A percentile compares a stretch with the other conserved stretches of the same genome.
Evolutionary conservation across 768 basidiomycete species (phyloP).

Genomic region (Tremella fuciformis): DNA sequence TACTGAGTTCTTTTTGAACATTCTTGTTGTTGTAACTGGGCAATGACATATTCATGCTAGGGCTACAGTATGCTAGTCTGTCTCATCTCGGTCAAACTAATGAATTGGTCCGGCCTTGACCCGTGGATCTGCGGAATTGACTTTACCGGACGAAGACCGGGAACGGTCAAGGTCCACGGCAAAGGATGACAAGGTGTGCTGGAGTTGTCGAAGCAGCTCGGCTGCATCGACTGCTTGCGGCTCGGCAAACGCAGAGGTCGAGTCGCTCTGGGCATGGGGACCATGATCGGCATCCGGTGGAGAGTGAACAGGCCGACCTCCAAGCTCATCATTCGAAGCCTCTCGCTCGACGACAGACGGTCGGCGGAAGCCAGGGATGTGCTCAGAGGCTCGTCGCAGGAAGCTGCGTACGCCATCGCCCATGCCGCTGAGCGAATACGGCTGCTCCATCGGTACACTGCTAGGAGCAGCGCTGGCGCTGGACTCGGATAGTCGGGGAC

Average conservation of each 20-base stretch:
- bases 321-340: not conserved
- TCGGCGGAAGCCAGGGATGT: conserved; percentile 21
- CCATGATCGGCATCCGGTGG: not conserved
- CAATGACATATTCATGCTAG: too few relatives aligned
- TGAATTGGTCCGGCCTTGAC: not conserved
- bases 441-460: conserved; percentile 11
- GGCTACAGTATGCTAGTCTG: too few relatives aligned
- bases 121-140: not conserved
- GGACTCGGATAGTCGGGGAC: conserved; percentile 12
- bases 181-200: not conserved
- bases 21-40: too few relatives aligned
- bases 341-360: not conserved
- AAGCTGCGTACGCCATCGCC: conserved; percentile 18
- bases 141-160: not conserved
- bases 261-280: not conserved
- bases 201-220: not conserved
- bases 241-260: not conserved
- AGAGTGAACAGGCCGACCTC: not conserved
- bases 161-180: not conserved
- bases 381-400: conserved; percentile 31
- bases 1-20: too few relatives aligned
- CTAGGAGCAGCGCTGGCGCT: conserved; percentile 17
- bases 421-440: not conserved
- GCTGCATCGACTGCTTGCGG: not conserved
- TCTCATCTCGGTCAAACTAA: too few relatives aligned